phyloP scores from a whole-genome alignment of 352 stramenopile species.

The Phytopythium helicoides region DNA sequence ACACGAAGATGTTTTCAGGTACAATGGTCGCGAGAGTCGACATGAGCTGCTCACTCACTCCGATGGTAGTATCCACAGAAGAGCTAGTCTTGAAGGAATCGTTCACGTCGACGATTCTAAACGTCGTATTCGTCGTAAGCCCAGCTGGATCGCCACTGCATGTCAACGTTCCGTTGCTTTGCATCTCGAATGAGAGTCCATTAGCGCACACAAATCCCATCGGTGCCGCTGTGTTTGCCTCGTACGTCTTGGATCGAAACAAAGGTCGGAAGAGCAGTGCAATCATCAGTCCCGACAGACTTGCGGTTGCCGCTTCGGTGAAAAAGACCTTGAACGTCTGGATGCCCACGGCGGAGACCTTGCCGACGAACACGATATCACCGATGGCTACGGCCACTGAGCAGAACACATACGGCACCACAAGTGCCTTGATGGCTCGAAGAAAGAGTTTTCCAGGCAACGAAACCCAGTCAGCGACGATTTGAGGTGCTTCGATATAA shows the following conservation, averaged over 20 bases:
- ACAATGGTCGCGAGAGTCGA: constrained; percentile 54
- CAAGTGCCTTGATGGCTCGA: constrained; percentile 63
- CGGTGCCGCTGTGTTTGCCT: constrained; percentile 20
- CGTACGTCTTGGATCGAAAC: constrained; percentile 32
- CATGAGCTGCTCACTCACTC: constrained; percentile 60
- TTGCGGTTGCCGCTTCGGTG: no score
- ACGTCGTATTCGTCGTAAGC: constrained; percentile 16
- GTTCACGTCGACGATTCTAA: constrained; percentile 54
- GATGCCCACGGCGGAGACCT: no score
- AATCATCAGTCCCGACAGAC: constrained; percentile 45
- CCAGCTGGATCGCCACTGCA: constrained; percentile 12
- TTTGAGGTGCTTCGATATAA: no score
- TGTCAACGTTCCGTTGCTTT: constrained; percentile 22
- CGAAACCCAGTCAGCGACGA: no score
- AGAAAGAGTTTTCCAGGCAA: constrained; percentile 77
- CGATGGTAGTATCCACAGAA: constrained; percentile 18
- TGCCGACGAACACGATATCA: no score
- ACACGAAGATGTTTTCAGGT: constrained; percentile 59
- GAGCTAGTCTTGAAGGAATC: constrained; percentile 46
- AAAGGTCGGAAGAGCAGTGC: constrained; percentile 55
- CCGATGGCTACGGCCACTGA: constrained; percentile 47
- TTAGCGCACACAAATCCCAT: constrained; percentile 57
- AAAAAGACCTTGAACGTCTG: no score
- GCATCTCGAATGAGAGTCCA: constrained; percentile 26
- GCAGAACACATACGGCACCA: constrained; percentile 65